A percentile compares a stretch with the other conserved stretches of the same genome.
phyloP scores from a whole-genome alignment of 352 stramenopile species.

The Phytophthora sp. region DNA sequence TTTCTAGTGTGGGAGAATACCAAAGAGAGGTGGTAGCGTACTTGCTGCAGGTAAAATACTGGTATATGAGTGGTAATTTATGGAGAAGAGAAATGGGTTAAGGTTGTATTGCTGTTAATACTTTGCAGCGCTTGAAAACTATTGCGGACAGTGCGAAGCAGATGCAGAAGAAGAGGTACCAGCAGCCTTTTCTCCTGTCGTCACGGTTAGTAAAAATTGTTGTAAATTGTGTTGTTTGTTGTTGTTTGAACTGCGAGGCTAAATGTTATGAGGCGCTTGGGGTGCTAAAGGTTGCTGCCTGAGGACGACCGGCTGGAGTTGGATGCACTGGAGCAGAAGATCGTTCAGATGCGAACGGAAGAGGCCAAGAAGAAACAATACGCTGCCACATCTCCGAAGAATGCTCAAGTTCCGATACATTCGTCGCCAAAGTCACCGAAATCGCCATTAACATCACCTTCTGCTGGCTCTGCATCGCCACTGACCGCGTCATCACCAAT shows the following conservation, averaged over 20 bases:
- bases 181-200: constrained; percentile 72
- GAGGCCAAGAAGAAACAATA: constrained; percentile 33
- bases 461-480: constrained; percentile 9
- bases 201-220: constrained; percentile 41
- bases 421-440: constrained; percentile 16
- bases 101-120: not conserved
- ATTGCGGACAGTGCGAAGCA: constrained; percentile 67
- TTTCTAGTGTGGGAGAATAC: constrained; percentile 45
- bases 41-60: constrained; percentile 56
- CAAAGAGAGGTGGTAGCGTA: constrained; percentile 78
- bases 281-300: constrained; percentile 53
- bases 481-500: constrained; percentile 6
- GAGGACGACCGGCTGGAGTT: constrained; percentile 62
- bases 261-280: no score
- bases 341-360: constrained; percentile 35
- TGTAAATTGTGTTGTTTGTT: not conserved
- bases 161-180: constrained; percentile 75
- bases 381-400: constrained; percentile 10
- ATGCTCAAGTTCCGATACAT: not conserved
- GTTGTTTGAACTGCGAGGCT: no score
- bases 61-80: not conserved
- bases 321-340: constrained; percentile 54
- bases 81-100: not conserved
- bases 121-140: constrained; percentile 64
- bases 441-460: constrained; percentile 6